Evolutionary conservation across 345 rosid genomes (phyloP).

Genomic region (Leavenworthia alabamica): DNA sequence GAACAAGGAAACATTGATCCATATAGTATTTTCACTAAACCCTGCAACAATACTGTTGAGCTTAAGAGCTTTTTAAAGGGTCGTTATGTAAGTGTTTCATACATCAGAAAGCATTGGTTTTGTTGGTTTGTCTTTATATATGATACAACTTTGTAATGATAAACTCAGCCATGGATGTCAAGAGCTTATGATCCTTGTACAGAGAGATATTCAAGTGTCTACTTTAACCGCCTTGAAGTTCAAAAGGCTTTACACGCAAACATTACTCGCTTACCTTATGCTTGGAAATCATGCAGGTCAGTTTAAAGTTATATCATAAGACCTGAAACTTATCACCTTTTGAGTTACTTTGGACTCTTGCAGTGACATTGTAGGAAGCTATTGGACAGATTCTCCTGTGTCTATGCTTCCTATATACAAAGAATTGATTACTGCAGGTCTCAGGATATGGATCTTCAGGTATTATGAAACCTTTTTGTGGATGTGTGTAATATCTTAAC

Average conservation of each 20-base stretch:
- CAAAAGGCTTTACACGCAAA: slow-evolving; percentile 92
- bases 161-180: slow-evolving; percentile 90
- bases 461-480: slow-evolving; percentile 2
- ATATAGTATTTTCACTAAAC: slow-evolving; percentile 73
- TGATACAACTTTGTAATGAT: slow-evolving; percentile 5
- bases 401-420: slow-evolving; percentile 69
- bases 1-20: slow-evolving; percentile 90
- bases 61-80: slow-evolving; percentile 54
- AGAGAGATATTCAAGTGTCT: slow-evolving; percentile 62
- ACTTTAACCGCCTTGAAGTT: slow-evolving; percentile 73
- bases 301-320: not conserved
- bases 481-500: not conserved
- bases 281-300: slow-evolving; percentile 91
- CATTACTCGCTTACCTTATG: slow-evolving; percentile 58
- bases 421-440: slow-evolving; percentile 59
- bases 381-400: slow-evolving; percentile 75
- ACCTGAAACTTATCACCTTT: not conserved
- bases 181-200: slow-evolving; percentile 98
- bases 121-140: not conserved
- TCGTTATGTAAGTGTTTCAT: slow-evolving; percentile 73
- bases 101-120: slow-evolving; percentile 24
- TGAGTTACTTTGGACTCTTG: not conserved
- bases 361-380: slow-evolving; percentile 54
- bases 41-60: slow-evolving; percentile 54
- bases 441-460: slow-evolving; percentile 88